Percentiles rank a stretch among this genome's conserved stretches.
Conservation (phyloP, 2,329 filamentous ascomycete species). For the Daldinia eschscholtzii region DNA sequence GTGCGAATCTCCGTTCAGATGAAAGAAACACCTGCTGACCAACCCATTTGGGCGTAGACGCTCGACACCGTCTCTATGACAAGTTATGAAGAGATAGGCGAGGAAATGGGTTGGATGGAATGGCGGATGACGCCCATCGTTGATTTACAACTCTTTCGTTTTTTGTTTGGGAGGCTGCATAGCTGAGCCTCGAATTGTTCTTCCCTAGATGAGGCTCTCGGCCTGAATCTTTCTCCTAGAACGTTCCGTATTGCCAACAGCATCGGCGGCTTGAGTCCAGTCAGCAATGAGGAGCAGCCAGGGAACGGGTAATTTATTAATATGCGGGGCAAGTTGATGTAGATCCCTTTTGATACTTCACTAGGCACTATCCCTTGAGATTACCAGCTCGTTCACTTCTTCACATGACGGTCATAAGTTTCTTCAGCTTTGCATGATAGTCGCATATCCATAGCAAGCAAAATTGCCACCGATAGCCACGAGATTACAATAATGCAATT, state of each 20-base stretch:
- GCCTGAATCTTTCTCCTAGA: neutral
- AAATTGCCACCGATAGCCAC: neutral
- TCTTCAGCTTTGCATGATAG: constrained; percentile 3
- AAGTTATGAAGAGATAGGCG: constrained; percentile 12
- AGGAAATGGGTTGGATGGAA: constrained; percentile 10
- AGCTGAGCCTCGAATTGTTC: neutral
- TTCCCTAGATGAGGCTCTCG: neutral
- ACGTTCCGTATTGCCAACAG: neutral
- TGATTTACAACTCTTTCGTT: neutral
- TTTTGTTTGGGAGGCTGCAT: neutral
- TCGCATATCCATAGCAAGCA: constrained; percentile 20
- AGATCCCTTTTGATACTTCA: neutral
- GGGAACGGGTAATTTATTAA: neutral
- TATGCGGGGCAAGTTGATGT: neutral
- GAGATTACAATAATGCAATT: neutral
- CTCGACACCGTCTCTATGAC: neutral
- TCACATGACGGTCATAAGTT: constrained; percentile 7
- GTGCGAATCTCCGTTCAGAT: neutral
- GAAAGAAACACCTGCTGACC: neutral
- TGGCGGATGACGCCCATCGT: neutral
- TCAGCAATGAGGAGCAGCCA: neutral
- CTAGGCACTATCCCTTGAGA: constrained; percentile 4
- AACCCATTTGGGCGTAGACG: constrained; percentile 11
- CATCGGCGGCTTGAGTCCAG: neutral
- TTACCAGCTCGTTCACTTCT: neutral